phyloP scores from a whole-genome alignment of 129 eudicot species.

The Scalesia atractyloides region DNA sequence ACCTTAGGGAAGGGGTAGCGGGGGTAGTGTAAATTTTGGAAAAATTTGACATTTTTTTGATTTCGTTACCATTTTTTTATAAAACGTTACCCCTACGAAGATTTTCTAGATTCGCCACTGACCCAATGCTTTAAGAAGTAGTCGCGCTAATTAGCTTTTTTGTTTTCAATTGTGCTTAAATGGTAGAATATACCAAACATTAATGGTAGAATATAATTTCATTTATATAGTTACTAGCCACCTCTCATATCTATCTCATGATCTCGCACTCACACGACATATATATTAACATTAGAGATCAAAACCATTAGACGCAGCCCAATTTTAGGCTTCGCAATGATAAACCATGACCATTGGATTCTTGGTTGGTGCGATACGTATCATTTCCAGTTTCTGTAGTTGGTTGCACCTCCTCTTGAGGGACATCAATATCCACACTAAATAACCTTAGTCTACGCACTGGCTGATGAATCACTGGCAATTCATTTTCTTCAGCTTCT shows the following conservation, averaged over 20 bases:
- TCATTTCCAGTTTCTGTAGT: neutral
- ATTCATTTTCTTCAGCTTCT: neutral
- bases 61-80: too few relatives aligned
- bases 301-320: constrained; percentile 20
- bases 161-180: too few relatives aligned
- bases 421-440: constrained; percentile 4
- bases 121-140: too few relatives aligned
- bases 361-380: neutral
- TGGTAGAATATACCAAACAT: too few relatives aligned
- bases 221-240: too few relatives aligned
- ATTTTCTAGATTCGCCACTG: too few relatives aligned
- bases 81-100: too few relatives aligned
- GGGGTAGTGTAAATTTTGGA: too few relatives aligned
- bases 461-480: neutral
- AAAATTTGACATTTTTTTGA: too few relatives aligned
- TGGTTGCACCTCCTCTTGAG: neutral
- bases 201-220: too few relatives aligned
- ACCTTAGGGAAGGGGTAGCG: too few relatives aligned
- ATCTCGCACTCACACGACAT: neutral
- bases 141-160: too few relatives aligned
- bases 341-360: neutral
- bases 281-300: constrained; percentile 9
- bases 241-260: neutral
- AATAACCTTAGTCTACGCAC: neutral
- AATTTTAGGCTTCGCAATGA: constrained; percentile 12